Evolutionary conservation across 192 early-diverging fungal species (phyloP).

Genomic region (Coemansia sp.): DNA sequence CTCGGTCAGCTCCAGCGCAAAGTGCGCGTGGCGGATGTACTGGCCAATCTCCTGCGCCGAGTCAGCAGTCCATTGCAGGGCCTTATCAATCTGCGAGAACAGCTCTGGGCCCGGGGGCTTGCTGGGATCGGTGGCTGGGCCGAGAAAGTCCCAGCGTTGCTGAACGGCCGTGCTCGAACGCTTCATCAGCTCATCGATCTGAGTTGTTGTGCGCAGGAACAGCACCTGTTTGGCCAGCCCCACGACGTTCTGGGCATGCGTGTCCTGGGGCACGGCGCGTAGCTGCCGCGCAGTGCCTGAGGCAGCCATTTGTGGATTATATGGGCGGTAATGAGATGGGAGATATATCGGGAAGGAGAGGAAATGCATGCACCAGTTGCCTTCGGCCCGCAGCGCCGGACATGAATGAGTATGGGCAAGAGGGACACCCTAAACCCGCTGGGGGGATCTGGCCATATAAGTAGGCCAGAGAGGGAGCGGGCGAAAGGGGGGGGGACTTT

Average conservation of each 20-base stretch:
- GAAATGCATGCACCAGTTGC: too few relatives aligned
- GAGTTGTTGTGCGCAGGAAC: constrained; percentile 21
- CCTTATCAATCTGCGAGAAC: constrained; percentile 11
- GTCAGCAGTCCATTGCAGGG: constrained; percentile 11
- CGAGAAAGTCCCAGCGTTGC: constrained; percentile 46
- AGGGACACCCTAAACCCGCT: too few relatives aligned
- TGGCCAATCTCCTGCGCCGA: constrained; percentile 11
- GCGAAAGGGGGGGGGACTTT: too few relatives aligned
- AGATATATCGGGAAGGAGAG: too few relatives aligned
- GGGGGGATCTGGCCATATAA: too few relatives aligned
- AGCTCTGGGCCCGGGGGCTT: not conserved
- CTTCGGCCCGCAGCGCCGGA: too few relatives aligned
- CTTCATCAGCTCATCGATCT: constrained; percentile 35
- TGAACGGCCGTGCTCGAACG: constrained; percentile 9
- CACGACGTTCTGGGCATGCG: not conserved
- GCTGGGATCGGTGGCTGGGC: constrained; percentile 1
- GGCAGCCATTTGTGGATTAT: too few relatives aligned
- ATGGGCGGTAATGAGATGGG: too few relatives aligned
- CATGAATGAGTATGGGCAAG: too few relatives aligned
- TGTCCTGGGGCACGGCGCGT: not conserved
- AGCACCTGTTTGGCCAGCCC: constrained; percentile 10
- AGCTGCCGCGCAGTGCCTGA: not conserved
- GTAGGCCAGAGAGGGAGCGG: too few relatives aligned
- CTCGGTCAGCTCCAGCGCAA: constrained; percentile 33
- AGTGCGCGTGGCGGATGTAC: constrained; percentile 27